Base-by-base conservation (phyloP, 192 early-diverging fungal genomes). In the Rhizoclosmatium globosum region DNA sequence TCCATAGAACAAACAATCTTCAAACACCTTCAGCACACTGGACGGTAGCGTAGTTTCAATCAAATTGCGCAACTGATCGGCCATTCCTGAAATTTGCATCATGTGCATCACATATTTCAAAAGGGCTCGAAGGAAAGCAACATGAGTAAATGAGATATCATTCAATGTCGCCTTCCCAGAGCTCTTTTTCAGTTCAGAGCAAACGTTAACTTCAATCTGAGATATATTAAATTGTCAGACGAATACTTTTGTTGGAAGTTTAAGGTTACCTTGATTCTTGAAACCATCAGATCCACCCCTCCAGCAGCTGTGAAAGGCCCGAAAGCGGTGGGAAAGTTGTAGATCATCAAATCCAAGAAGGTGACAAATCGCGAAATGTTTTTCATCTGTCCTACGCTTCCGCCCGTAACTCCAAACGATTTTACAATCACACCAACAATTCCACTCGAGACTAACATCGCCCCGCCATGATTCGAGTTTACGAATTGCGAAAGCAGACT, bases 31-130 rank as follows among this genome's bases (percentile, higher is more conserved):
- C 72, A 88, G 85, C 47, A 99, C 77, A 4, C 95, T 92, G 17
- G 79, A 50, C 3, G 98, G 96, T 39, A 98, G 82, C 44, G 91
- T 74, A 3, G 94, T 94, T 47, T 99, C 98, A 45, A 98, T 95
- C 73, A 99, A 82, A 76, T 98, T 99, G 23, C 98, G 92, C 80
- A 99, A 80, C 2, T 95, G 90, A 78, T 98, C 98, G 23, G 93
- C 91, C 39, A 92, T 94, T 4, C 95, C 95, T 21, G 95, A 88
- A n/a, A 93, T 92, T 83, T 98, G 95, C 92, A 98, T 92, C 92
- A 98, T 92, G 74, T 96, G 95, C 61, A 94, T 87, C 39, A 97
- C 87, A 82, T 97, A 92, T 84, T 97, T 97, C 73, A 98, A 88
- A 88, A 96, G 90, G 47, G 94, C 90, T 62, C 98, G 94, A 19